A percentile compares a stretch with the other conserved stretches of the same genome.
phyloP scores from a whole-genome alignment of 2,329 filamentous ascomycete genomes.

The Talaromyces islandicus region DNA sequence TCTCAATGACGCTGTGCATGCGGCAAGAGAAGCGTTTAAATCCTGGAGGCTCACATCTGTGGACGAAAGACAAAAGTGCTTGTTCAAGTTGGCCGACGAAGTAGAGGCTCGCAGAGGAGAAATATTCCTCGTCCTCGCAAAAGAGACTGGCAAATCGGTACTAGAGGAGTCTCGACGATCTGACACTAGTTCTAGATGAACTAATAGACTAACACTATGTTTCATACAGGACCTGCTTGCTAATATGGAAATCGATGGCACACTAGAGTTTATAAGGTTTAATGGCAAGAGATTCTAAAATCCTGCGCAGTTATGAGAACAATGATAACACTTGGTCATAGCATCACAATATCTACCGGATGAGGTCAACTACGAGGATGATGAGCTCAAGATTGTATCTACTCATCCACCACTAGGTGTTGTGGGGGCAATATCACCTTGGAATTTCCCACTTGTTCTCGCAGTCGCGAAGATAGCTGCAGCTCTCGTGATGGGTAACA shows the following conservation, averaged over 20 bases:
- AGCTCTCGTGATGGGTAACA: slow-evolving; percentile 47
- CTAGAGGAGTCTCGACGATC: not conserved
- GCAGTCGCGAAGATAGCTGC: slow-evolving; percentile 43
- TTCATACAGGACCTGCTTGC: slow-evolving; percentile 4
- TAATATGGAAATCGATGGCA: slow-evolving; percentile 5
- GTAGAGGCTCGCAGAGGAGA: not conserved
- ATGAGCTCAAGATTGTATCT: slow-evolving; percentile 33
- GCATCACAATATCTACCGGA: slow-evolving; percentile 27
- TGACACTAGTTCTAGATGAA: not conserved
- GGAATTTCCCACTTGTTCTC: slow-evolving; percentile 47
- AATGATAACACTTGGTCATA: not conserved
- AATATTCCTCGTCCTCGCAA: slow-evolving; percentile 23
- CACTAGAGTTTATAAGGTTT: slow-evolving; percentile 3
- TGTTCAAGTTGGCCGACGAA: slow-evolving; percentile 15
- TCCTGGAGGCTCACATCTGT: slow-evolving; percentile 42
- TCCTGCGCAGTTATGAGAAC: not conserved
- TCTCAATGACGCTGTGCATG: slow-evolving; percentile 42
- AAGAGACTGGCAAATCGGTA: slow-evolving; percentile 49
- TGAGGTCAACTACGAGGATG: slow-evolving; percentile 41
- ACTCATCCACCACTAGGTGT: slow-evolving; percentile 46
- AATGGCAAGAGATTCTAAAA: slow-evolving; percentile 1
- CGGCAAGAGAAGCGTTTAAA: slow-evolving; percentile 42
- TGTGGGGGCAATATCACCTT: slow-evolving; percentile 30
- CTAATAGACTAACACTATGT: not conserved
- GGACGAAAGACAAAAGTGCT: slow-evolving; percentile 36